A percentile compares a stretch with the other conserved stretches of the same genome.
phyloP scores from a whole-genome alignment of 371 early-diverging fungal species.

The Mycotypha africana region DNA sequence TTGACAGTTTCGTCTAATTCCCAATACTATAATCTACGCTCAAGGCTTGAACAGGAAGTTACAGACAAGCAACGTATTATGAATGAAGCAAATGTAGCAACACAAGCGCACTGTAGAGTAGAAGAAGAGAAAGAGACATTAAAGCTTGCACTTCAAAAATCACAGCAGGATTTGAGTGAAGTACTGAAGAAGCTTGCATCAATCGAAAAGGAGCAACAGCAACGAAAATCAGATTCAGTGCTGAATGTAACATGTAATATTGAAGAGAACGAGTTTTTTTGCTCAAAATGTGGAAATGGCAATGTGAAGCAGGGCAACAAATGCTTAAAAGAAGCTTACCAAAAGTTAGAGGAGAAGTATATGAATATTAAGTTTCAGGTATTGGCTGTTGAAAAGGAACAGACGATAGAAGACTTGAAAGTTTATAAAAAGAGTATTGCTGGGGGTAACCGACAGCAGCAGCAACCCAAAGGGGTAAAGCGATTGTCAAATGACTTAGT shows the following conservation, averaged over 20 bases:
- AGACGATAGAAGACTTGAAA: too few species aligned
- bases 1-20: conserved; percentile 3
- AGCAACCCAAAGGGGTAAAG: conserved; percentile 1
- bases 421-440: too few species aligned
- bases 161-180: conserved; percentile 28
- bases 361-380: conserved; percentile 67
- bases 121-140: conserved; percentile 33
- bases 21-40: conserved; percentile 15
- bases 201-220: conserved; percentile 10
- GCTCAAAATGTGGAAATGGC: too few species aligned
- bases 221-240: too few species aligned
- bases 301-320: too few species aligned
- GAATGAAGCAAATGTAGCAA: conserved; percentile 23
- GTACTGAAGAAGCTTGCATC: conserved; percentile 12
- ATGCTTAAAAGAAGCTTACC: conserved; percentile 39
- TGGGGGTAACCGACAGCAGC: too few species aligned
- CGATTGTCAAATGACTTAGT: conserved; percentile 28
- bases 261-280: too few species aligned
- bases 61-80: conserved; percentile 24
- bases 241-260: too few species aligned
- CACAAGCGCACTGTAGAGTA: conserved; percentile 18
- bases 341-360: conserved; percentile 65
- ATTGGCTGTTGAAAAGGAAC: conserved; percentile 23
- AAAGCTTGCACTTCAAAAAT: conserved; percentile 20
- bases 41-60: conserved; percentile 21